These are phyloP conservation scores for Talaromyces funiculosus DNA, from an alignment of 2,329 filamentous ascomycete genomes.

Conservation along the genomic window DNA sequence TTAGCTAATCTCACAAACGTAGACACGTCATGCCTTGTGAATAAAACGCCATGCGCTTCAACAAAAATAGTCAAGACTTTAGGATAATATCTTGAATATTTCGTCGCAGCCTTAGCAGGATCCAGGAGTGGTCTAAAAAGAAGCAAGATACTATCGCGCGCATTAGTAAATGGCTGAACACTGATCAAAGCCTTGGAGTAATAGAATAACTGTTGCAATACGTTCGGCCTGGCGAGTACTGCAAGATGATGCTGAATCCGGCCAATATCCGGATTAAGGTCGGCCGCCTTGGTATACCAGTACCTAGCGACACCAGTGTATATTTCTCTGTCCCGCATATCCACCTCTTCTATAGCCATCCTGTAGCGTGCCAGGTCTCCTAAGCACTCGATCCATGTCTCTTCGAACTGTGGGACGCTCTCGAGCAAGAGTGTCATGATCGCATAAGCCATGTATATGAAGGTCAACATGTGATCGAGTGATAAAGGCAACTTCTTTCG, in stretches of 20 bases:
- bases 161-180: constrained; percentile 50
- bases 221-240: constrained; percentile 54
- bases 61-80: constrained; percentile 45
- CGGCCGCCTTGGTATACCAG: constrained; percentile 81
- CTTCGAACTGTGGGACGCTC: constrained; percentile 73
- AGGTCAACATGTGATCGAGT: constrained; percentile 82
- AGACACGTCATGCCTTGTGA: constrained; percentile 29
- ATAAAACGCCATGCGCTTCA: constrained; percentile 49
- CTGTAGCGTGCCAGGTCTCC: constrained; percentile 79
- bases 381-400: constrained; percentile 90
- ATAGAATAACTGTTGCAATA: constrained; percentile 54
- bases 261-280: constrained; percentile 68
- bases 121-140: constrained; percentile 49
- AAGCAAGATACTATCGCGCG: constrained; percentile 52
- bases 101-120: constrained; percentile 30
- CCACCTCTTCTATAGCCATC: constrained; percentile 87
- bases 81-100: constrained; percentile 20
- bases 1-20: constrained; percentile 35
- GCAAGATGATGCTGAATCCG: constrained; percentile 85
- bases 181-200: constrained; percentile 55
- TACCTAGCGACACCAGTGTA: constrained; percentile 75
- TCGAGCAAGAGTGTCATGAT: constrained; percentile 87
- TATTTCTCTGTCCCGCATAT: constrained; percentile 66
- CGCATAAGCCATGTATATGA: constrained; percentile 82
- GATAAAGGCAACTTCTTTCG: constrained; percentile 68